These are phyloP conservation scores for Pseudozyma tsukubaensis DNA, from an alignment of 1,284 basidiomycete species.

Conservation along the genomic window DNA sequence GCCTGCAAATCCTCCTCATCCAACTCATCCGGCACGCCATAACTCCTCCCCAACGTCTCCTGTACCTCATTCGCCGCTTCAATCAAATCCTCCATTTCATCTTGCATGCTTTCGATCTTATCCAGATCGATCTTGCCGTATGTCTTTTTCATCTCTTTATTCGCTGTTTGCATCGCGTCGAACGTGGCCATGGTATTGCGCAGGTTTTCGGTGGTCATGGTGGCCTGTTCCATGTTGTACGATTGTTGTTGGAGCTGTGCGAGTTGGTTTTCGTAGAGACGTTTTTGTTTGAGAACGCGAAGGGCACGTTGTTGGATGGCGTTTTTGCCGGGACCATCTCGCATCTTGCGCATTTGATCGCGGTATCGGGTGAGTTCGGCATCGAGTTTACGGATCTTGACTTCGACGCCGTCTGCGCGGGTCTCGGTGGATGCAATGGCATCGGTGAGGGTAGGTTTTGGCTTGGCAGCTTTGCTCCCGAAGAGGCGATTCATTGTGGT, in stretches of 20 bases:
- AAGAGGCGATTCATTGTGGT: slow-evolving; percentile 70
- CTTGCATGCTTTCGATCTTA: slow-evolving; percentile 81
- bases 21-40: slow-evolving; percentile 95
- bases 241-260: slow-evolving; percentile 92
- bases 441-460: slow-evolving; percentile 87
- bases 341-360: slow-evolving; percentile 94
- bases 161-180: slow-evolving; percentile 96
- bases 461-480: slow-evolving; percentile 69
- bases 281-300: slow-evolving; percentile 92
- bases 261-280: slow-evolving; percentile 93
- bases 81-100: slow-evolving; percentile 95
- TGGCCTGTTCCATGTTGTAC: slow-evolving; percentile 98
- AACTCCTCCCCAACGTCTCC: slow-evolving; percentile 90
- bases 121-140: slow-evolving; percentile 98
- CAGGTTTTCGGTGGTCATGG: slow-evolving; percentile 94
- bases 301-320: slow-evolving; percentile 96
- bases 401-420: slow-evolving; percentile 89
- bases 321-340: slow-evolving; percentile 93
- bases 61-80: slow-evolving; percentile 99
- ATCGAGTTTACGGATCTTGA: slow-evolving; percentile 96
- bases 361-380: slow-evolving; percentile 92
- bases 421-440: slow-evolving; percentile 93
- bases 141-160: slow-evolving; percentile 95
- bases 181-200: slow-evolving; percentile 99
- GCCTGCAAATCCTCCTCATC: slow-evolving; percentile 98